Evolutionary conservation across 495 filamentous ascomycete species (phyloP), one percentile per base, ranked within the genome.

Genomic region (Aspergillus funiculosus): DNA sequence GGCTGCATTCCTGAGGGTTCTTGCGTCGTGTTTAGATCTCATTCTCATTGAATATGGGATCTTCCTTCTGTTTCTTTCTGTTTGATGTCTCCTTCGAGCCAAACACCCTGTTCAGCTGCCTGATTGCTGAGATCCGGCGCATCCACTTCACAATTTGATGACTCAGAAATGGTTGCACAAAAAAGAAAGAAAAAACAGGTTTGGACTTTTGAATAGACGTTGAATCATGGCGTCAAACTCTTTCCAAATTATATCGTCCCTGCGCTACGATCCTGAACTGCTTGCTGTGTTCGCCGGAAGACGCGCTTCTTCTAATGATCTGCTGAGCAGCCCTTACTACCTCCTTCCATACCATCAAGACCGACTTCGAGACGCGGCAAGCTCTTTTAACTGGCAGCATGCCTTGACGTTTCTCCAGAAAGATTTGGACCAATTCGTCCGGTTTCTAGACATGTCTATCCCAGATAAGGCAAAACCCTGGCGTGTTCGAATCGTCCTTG

Each of bases 311-410:
- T 66, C 59, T 39, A 61, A 64, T 17, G 48, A 56, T 21, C 58
- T 59, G 8, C 64, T 71, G 14, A 49, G 69, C 14, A 81, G 78
- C n/a, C 80, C 80, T 1, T 84, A 92, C 56, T 95, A 95, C 67
- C 86, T 96, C 69, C 76, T 94, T 9, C 64, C 76, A 32, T 83
- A 82, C 62, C 91, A 97, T 62, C 80, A 78, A 15, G 85, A 92
- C 56, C 87, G 81, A n/a, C 79, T 96, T 57, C 73, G 89, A 32
- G 69, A 72, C 44, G 87, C 88, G 19, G 88, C 86, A 0, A 63
- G 66, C 21, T 66, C 85, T 48, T 94, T 89, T 64, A 56, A 69
- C 18, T 91, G 82, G 81, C 19, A 51, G 3, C 34, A 54, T 22
- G 67, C 66, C 7, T 17, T 57, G 11, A 25, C 41, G 0, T 67